Base-by-base conservation (phyloP, 2,329 filamentous ascomycete genomes). In the Penicillium expansum region DNA sequence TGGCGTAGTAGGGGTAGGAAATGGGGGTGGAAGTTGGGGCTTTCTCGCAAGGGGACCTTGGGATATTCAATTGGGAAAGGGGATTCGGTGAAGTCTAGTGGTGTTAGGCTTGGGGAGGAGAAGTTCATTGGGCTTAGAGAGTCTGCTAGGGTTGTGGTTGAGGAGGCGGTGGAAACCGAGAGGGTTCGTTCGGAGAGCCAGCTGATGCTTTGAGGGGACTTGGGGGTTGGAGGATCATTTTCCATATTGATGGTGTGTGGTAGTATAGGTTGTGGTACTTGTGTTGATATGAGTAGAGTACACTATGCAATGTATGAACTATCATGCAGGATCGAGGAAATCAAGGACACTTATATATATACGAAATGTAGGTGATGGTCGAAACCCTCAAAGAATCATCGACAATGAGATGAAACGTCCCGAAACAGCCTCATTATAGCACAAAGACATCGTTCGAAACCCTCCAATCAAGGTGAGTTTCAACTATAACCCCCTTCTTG, bases 1-100 rank as follows among this genome's bases (percentile, higher is more conserved):
- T 74, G 67, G 20, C 56, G n/a, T 20, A 75, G 56, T 52, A 65
- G 41, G 13, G 60, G 49, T 11, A 62, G 48, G 50, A 56, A 55
- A 41, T 55, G 30, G 10, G 43, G 55, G 20, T 57, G 58, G 24
- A 51, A 35, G 13, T 32, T 38, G 11, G 49, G 39, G 1, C 39
- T 44, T 2, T 52, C 30, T 22, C 3, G 29, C 2, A 44, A 44
- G n/a, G 13, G 2, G 29, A 51, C 9, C 2, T 2, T 9, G 6
- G 14, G 9, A 1, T 32, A 43, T 55, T 33, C 29, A 16, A n/a
- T 38, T 6, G 39, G 20, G 33, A 39, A 10, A 16, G 29, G 48
- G 29, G 16, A 9, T 24, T 29, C 20, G 1, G 29, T 22, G 33
- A 10, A 13, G 10, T 48, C 27, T 18, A 27, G 16, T n/a, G 43